Base-by-base conservation (phyloP, 805 yeast species). In the Blastobotrys peoriensis region DNA sequence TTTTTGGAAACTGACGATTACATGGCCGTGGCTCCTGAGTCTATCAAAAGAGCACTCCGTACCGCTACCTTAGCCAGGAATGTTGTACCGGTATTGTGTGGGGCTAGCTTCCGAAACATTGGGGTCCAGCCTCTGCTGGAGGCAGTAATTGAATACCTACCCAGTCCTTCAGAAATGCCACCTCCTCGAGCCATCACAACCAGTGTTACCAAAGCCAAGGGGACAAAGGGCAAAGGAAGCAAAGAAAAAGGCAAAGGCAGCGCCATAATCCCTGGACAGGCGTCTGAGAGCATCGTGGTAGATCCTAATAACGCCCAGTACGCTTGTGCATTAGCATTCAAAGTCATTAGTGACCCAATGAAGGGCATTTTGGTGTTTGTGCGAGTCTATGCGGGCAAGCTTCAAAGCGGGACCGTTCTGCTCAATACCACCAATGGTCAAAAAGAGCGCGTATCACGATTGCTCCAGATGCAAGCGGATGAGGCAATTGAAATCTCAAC, bases 61-160 rank as follows among this genome's bases (percentile, higher is more conserved):
- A 67, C 65, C 19, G 79, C 84, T 2, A 85, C 96, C 0, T 51
- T 86, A 4, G 60, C 62, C 1, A 73, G 75, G 39, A 62, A 66
- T 33, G 71, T 86, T 1, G 75, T 82, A 0, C 97, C 98, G 0
- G 85, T 93, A 0, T 65, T 89, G 30, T 88, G 97, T 63, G 98
- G 98, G 9, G 85, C 97, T 1, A 84, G 96, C 44, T 93, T 91
- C 65, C 76, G 73, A 53, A 91, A 91, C 61, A 84, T 91, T 38
- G 98, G 98, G 20, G 95, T 93, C 2, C 98, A 93, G 60, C 96
- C 98, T 1, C 67, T 93, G 40, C 65, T 93, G 64, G 97, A 91
- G 63, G 89, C 94, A 0, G 74, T 89, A 9, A 74, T 79, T 1
- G 74, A 76, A 44, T 93, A 75, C 55, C 66, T 93, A 15, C 98